Evolutionary conservation across 805 yeast species (phyloP).

Genomic region (Candida morakotiae): DNA sequence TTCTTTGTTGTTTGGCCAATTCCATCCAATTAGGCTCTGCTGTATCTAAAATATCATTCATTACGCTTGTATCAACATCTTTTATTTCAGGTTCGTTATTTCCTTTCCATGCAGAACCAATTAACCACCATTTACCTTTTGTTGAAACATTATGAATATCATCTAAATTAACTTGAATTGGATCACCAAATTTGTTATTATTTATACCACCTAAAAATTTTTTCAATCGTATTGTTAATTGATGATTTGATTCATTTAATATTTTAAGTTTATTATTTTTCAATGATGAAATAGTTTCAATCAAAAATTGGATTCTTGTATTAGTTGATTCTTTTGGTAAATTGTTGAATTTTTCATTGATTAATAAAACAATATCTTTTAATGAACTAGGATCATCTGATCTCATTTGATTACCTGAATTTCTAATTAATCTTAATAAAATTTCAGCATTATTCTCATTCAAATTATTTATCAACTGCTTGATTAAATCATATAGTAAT

Average conservation of each 20-base stretch:
- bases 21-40: slow-evolving; percentile 87
- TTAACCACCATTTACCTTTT: slow-evolving; percentile 98
- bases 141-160: slow-evolving; percentile 77
- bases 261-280: slow-evolving; percentile 76
- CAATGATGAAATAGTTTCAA: slow-evolving; percentile 81
- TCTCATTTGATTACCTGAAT: slow-evolving; percentile 81
- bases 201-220: slow-evolving; percentile 57
- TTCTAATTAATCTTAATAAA: slow-evolving; percentile 64
- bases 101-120: slow-evolving; percentile 97
- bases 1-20: slow-evolving; percentile 78
- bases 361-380: slow-evolving; percentile 65
- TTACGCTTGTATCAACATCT: slow-evolving; percentile 36
- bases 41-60: slow-evolving; percentile 59
- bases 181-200: slow-evolving; percentile 52
- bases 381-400: slow-evolving; percentile 85
- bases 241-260: slow-evolving; percentile 48
- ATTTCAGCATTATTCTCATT: slow-evolving; percentile 75
- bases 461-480: slow-evolving; percentile 47
- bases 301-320: slow-evolving; percentile 73
- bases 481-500: slow-evolving; percentile 74
- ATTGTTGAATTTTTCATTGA: slow-evolving; percentile 45
- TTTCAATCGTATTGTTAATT: slow-evolving; percentile 54
- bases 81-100: slow-evolving; percentile 19
- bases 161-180: slow-evolving; percentile 76
- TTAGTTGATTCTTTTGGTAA: slow-evolving; percentile 32